Evolutionary conservation across 805 yeast species (phyloP), one percentile per base, ranked within the genome.

Genomic region (Crinitomyces ghanaensis): DNA sequence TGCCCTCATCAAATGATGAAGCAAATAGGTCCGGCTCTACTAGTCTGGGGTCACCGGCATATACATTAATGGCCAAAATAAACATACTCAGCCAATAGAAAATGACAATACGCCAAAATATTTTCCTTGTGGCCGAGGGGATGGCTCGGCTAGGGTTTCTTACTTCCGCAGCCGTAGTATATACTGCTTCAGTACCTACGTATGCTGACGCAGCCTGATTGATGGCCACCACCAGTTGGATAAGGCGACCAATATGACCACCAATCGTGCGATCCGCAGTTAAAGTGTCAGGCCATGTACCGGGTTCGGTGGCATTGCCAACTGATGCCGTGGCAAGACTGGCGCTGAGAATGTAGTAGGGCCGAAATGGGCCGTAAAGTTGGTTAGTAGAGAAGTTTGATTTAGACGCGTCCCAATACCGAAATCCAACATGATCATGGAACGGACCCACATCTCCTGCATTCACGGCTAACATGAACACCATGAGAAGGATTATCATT

Each of bases 101-200:
- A 1, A 77, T 51, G 4, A 77, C 46, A 23, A 82, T 70, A 46
- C 86, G 62, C 66, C 80, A 77, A 50, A 80, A 79, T 2, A 80
- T 82, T 44, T 78, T 64, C 44, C 66, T 74, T 2, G 86, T 79
- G 1, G 91, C 88, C 7, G 75, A 66, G 1, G 93, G 93, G 12
- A 82, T 62, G 0, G 88, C 74, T 40, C 66, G 72, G 42, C 91
- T 62, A 4, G 94, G 93, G 43, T 79, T 76, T 39, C 76, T 63
- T n/a, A 86, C 80, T 53, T 82, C 94, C 53, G 86, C 81, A 5
- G 88, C 84, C 2, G 91, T 88, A 35, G 81, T 72, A 42, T 81
- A 74, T 8, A 83, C 86, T 51, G 77, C 74, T 44, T 82, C 93
- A 1, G 85, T 78, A 0, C 93, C 93, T 31, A 79, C 72, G 48